phyloP scores from a whole-genome alignment of 768 basidiomycete genomes.

The Termitomyces sp. region DNA sequence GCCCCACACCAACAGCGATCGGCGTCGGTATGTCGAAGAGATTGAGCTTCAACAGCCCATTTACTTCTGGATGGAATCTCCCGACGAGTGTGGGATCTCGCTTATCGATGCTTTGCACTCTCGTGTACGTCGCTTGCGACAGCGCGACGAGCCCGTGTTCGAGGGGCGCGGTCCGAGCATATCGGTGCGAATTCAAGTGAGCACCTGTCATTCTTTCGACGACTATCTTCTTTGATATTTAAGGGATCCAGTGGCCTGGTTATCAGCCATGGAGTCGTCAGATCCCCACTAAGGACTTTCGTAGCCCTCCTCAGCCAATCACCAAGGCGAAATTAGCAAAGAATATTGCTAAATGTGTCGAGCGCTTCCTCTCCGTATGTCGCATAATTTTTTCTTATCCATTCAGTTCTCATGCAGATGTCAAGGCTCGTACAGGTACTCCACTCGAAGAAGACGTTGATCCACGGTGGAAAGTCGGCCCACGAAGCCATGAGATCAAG shows the following conservation, averaged over 20 bases:
- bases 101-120: slow-evolving; percentile 60
- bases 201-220: slow-evolving; percentile 11
- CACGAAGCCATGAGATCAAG: slow-evolving; percentile 41
- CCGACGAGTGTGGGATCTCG: slow-evolving; percentile 54
- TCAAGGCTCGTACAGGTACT: slow-evolving; percentile 42
- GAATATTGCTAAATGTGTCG: slow-evolving; percentile 72
- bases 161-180: slow-evolving; percentile 72
- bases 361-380: slow-evolving; percentile 59
- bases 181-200: slow-evolving; percentile 70
- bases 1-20: slow-evolving; percentile 73
- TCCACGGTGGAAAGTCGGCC: slow-evolving; percentile 56
- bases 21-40: slow-evolving; percentile 71
- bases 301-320: slow-evolving; percentile 71
- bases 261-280: slow-evolving; percentile 75
- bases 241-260: slow-evolving; percentile 61
- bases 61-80: slow-evolving; percentile 49
- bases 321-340: slow-evolving; percentile 73
- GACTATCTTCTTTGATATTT: slow-evolving; percentile 8
- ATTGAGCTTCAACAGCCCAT: slow-evolving; percentile 59
- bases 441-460: slow-evolving; percentile 64
- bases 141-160: slow-evolving; percentile 65
- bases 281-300: slow-evolving; percentile 79
- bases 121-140: slow-evolving; percentile 45
- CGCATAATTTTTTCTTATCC: slow-evolving; percentile 2
- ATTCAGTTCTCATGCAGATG: slow-evolving; percentile 5